A percentile compares a stretch with the other conserved stretches of the same genome.
Conservation (phyloP, 129 eudicot species). For the Gnaphalium uliginosum region DNA sequence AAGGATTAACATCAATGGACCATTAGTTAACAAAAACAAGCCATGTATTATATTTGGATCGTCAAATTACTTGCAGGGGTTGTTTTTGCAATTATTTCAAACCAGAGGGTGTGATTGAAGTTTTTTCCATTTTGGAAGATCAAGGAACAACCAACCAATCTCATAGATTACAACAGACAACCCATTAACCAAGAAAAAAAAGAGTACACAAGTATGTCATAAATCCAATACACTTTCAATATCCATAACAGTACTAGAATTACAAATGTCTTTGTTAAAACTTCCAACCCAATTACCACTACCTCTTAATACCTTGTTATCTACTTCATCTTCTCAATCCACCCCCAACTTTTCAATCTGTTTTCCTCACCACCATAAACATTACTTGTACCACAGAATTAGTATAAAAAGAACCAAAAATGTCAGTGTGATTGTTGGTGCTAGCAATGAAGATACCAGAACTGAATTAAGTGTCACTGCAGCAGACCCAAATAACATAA, state of each 20-base stretch:
- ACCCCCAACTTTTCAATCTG: slow-evolving; percentile 26
- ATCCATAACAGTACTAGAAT: background rate
- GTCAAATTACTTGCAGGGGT: background rate
- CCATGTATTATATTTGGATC: no score
- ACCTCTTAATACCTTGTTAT: slow-evolving; percentile 26
- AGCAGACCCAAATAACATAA: slow-evolving; percentile 37
- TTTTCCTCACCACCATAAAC: slow-evolving; percentile 21
- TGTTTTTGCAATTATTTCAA: slow-evolving; percentile 1
- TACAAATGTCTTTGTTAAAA: slow-evolving; percentile 43
- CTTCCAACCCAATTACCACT: slow-evolving; percentile 37
- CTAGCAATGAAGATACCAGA: slow-evolving; percentile 47
- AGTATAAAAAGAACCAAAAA: slow-evolving; percentile 13
- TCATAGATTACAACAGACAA: slow-evolving; percentile 9
- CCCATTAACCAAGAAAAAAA: slow-evolving; percentile 4
- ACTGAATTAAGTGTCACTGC: slow-evolving; percentile 30
- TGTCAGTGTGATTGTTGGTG: slow-evolving; percentile 34
- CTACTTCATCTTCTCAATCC: slow-evolving; percentile 29
- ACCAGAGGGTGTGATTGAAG: slow-evolving; percentile 20
- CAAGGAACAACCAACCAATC: slow-evolving; percentile 32
- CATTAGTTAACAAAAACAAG: no score
- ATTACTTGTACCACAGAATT: slow-evolving; percentile 17
- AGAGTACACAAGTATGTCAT: background rate
- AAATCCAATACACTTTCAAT: background rate
- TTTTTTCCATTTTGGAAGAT: slow-evolving; percentile 18
- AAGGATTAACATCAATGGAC: no score